Evolutionary conservation across 2,329 filamentous ascomycete genomes (phyloP), one percentile per base, ranked within the genome.

Genomic region (Colletotrichum lentis): DNA sequence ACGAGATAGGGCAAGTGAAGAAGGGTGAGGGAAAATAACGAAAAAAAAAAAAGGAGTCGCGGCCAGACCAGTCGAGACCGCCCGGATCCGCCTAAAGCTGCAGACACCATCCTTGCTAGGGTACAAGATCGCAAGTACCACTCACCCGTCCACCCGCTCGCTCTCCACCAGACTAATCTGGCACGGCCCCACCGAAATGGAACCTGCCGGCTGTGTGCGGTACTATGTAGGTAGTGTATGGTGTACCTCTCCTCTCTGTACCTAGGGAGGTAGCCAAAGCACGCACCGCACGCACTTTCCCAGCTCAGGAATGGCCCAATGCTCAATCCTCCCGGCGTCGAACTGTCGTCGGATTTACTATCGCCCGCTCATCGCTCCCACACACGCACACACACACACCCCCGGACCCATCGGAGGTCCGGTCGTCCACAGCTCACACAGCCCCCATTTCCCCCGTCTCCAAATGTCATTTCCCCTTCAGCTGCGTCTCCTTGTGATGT

Each of bases 11-110:
- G 18, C 12, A 24, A 53, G n/a, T 20, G 18, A 37, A 10, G 47
- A 18, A 52, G 24, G n/a, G 27, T 2, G 18, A 31, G 24, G 24
- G 16, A 39, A 53, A 53, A 35, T 10, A 7, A 7, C 31, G 31
- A 53, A 39, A 39, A 7, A 7, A 7, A 7, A 53, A 39, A 39
- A n/a, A 50, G n/a, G 58, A 43, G 57, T 27, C 22, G 50, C 52
- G 58, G 46, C 60, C 64, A 67, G 53, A 47, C 44, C 39, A 39
- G 64, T 64, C 60, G 53, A 67, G 53, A 64, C 53, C 59, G n/a
- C 41, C 31, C 39, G 37, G 46, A 24, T 20, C 16, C 50, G 44
- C 53, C 59, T 46, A 58, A 37, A 49, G 22, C 35, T 47, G 22
- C 58, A 52, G 31, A 47, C 27, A 22, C 16, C 22, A 47, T 53